Percentiles rank a stretch among this genome's conserved stretches.
Conservation (phyloP, 352 stramenopile genomes). For the Phytophthora agathidicida region DNA sequence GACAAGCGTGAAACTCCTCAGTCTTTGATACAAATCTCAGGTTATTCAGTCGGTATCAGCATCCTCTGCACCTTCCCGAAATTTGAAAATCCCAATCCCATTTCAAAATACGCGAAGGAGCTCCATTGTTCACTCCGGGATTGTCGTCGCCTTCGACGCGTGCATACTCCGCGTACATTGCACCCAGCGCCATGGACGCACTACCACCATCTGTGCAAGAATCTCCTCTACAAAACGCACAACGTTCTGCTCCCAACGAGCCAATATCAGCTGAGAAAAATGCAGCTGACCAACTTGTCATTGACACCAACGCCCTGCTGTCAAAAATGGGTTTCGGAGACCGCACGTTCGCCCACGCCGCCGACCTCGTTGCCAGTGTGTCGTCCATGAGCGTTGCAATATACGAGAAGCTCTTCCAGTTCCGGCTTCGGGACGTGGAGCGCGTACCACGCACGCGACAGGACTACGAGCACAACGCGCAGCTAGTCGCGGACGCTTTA, state of each 20-base stretch:
- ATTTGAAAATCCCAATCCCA: slow-evolving; percentile 25
- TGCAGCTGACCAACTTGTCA: slow-evolving; percentile 19
- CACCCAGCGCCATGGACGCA: slow-evolving; percentile 8
- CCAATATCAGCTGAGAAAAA: slow-evolving; percentile 15
- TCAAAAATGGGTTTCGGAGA: slow-evolving; percentile 78
- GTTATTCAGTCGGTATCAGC: slow-evolving; percentile 13
- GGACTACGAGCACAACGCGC: slow-evolving; percentile 89
- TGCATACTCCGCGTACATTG: slow-evolving; percentile 10
- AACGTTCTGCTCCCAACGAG: slow-evolving; percentile 1
- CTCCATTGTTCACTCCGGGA: slow-evolving; percentile 13
- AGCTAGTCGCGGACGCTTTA: slow-evolving; percentile 86
- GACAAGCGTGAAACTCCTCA: too few relatives aligned
- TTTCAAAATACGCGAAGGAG: slow-evolving; percentile 20
- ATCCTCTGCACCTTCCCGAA: slow-evolving; percentile 17
- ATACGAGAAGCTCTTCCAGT: slow-evolving; percentile 92
- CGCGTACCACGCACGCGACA: slow-evolving; percentile 58
- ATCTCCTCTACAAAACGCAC: slow-evolving; percentile 7
- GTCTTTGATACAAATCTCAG: slow-evolving; percentile 7
- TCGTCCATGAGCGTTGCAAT: slow-evolving; percentile 93
- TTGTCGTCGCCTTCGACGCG: slow-evolving; percentile 9
- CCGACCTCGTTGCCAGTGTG: slow-evolving; percentile 85
- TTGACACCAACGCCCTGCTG: slow-evolving; percentile 81
- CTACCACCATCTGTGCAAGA: background rate
- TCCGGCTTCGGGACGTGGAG: slow-evolving; percentile 73
- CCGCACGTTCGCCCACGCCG: slow-evolving; percentile 72